These are phyloP conservation scores for Beauveria sp. DNA, from an alignment of 2,329 filamentous ascomycete genomes.

Conservation along the genomic window DNA sequence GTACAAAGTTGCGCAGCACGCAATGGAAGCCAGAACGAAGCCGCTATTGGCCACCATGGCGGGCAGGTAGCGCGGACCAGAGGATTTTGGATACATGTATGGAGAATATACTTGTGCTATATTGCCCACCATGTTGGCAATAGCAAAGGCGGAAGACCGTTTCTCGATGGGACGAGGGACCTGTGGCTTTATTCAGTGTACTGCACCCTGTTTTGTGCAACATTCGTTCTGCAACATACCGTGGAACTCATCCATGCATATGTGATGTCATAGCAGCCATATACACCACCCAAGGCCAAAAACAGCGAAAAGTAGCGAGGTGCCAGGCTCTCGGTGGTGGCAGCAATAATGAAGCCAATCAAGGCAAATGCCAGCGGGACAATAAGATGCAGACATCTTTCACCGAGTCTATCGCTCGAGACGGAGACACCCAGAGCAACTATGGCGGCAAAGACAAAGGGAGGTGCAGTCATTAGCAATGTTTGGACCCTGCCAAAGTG, in stretches of 20 bases:
- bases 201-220: too few species aligned
- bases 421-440: constrained; percentile 58
- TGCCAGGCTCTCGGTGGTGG: constrained; percentile 49
- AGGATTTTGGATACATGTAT: constrained; percentile 38
- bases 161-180: constrained; percentile 62
- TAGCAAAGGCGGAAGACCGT: constrained; percentile 56
- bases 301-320: constrained; percentile 44
- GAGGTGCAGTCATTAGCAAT: constrained; percentile 56
- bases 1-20: constrained; percentile 39
- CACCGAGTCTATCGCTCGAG: constrained; percentile 64
- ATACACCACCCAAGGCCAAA: constrained; percentile 7
- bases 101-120: constrained; percentile 39
- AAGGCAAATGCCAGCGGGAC: constrained; percentile 55
- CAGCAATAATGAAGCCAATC: constrained; percentile 59
- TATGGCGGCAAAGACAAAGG: constrained; percentile 55
- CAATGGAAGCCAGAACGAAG: constrained; percentile 49
- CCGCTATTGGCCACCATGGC: constrained; percentile 57
- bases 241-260: constrained; percentile 13
- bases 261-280: constrained; percentile 11
- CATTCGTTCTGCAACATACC: constrained; percentile 15
- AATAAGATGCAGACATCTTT: constrained; percentile 62
- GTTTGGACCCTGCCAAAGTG: constrained; percentile 53
- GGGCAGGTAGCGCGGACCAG: constrained; percentile 36
- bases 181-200: not conserved
- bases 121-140: constrained; percentile 62